Evolutionary conservation across 2,329 filamentous ascomycete species (phyloP), one percentile per base, ranked within the genome.

Genomic region (Leptoxyphium fumago): DNA sequence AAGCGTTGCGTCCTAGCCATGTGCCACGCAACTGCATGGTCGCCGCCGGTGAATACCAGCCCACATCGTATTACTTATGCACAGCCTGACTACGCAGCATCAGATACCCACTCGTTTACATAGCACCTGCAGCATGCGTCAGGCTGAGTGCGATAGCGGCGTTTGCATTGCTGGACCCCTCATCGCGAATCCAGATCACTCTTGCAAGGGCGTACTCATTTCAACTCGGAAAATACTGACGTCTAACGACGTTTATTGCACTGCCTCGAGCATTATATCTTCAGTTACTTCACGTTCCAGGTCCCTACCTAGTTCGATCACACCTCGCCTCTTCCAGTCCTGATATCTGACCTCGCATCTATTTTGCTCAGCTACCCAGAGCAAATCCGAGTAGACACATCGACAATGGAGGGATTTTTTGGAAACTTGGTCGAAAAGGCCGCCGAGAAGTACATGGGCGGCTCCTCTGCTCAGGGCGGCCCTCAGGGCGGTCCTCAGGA

Each of bases 391-490:
- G 21, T 7, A 26, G 21, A 26, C 21, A 26, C 21, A 7, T 26
- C 21, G 7, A 36, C 3, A 3, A 36, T 36, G 32, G 32, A 36
- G 13, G 32, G 32, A 13, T 36, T 36, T 9, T 36, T 36, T 5
- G 32, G 32, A 5, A 36, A 36, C 13, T 5, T 36, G 32, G 32
- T 36, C 32, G 32, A 15, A 36, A 36, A 36, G 32, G 32, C 32
- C 32, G 32, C 32, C 15, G 32, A 36, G 32, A 36, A 36, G 9
- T 36, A 36, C 32, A 36, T 36, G 32, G 32, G 32, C 11, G 46
- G 44, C 18, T 18, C 38, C 11, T 38, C 43, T 32, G 40, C 30
- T 40, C 38, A 40, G 11, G 38, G 38, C 4, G 38, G 38, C 38
- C 21, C 38, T 5, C 38, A 40, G 36, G 17, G 39, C 28, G 41